Evolutionary conservation across 1,284 basidiomycete genomes (phyloP).

Genomic region (Malassezia obtusa): DNA sequence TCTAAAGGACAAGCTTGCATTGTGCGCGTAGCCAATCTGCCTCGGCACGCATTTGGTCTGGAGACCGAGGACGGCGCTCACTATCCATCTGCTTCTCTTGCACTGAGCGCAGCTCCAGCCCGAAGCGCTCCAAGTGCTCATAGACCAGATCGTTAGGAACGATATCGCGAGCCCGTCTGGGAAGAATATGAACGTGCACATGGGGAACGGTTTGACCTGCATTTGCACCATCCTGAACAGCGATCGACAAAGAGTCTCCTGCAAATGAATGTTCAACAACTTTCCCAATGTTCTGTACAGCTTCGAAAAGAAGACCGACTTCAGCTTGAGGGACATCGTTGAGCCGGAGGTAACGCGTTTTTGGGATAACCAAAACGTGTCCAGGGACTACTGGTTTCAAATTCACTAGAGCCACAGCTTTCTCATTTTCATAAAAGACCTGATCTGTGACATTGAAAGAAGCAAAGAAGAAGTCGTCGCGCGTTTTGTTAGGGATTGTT

Average conservation of each 20-base stretch:
- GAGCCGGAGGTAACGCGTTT: slow-evolving; percentile 25
- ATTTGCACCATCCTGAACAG: slow-evolving; percentile 38
- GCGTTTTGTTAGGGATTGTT: background rate
- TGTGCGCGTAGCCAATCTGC: slow-evolving; percentile 21
- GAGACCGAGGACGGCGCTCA: slow-evolving; percentile 27
- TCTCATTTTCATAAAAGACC: slow-evolving; percentile 23
- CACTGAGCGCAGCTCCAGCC: slow-evolving; percentile 23
- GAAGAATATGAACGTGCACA: slow-evolving; percentile 45
- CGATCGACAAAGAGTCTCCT: slow-evolving; percentile 35
- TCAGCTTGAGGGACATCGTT: slow-evolving; percentile 23
- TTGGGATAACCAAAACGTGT: slow-evolving; percentile 41
- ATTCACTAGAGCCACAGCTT: slow-evolving; percentile 36
- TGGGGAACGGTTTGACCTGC: slow-evolving; percentile 41
- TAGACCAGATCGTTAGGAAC: slow-evolving; percentile 39
- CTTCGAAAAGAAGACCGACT: slow-evolving; percentile 27
- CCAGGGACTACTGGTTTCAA: slow-evolving; percentile 45
- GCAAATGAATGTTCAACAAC: slow-evolving; percentile 29
- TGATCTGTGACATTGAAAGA: slow-evolving; percentile 29
- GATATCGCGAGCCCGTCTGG: slow-evolving; percentile 36
- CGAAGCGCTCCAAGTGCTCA: slow-evolving; percentile 24
- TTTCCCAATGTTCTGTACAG: slow-evolving; percentile 30
- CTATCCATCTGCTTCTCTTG: slow-evolving; percentile 22
- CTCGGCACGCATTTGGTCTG: slow-evolving; percentile 32
- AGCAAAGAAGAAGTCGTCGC: slow-evolving; percentile 17
- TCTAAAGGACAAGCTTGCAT: background rate